Evolutionary conservation across 2,329 filamentous ascomycete species (phyloP), one percentile per base, ranked within the genome.

Genomic region (Exserohilum rostratum): DNA sequence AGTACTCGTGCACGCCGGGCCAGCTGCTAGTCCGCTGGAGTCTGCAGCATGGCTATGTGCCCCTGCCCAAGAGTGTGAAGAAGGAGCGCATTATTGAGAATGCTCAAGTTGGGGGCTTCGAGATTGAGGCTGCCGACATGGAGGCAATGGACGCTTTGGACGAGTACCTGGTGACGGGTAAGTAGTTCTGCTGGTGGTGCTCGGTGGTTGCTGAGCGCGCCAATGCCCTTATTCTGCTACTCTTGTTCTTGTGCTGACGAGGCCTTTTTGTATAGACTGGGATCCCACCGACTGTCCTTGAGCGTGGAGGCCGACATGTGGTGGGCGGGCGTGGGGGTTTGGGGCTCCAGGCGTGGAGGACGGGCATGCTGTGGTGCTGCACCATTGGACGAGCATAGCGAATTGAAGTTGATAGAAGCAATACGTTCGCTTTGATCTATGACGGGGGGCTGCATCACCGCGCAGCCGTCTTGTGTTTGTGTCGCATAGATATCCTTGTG

Each of bases 11-110:
- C 70, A 87, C 86, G 0, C 83, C 87, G 1, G 90, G 87, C 3
- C 90, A 95, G 73, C 77, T 96, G 31, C 77, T 95, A 71, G 82
- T 96, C 42, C 83, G 89, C 50, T 95, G 90, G 90, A 88, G 85
- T 50, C 74, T 93, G 60, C 90, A 95, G 72, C 84, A 91, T 68
- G 86, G 85, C 31, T 87, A 87, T 65, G 84, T 91, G 39, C 86
- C 88, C 4, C 76, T 93, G 58, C 90, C 90, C 4, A 93, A 95
- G 81, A 91, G 88, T 69, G 79, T 83, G 18, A 83, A 79, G 54
- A 79, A 79, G 67, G 81, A 84, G 44, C 81, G 89, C 22, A 86
- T 92, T 50, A 62, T 83, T 4, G 83, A 87, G 68, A 93, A 92
- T 69, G 85, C 80, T 3, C 73, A 85, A 33, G 79, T 91, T 11